Evolutionary conservation across 225 moss, liverwort and hornwort genomes (phyloP).

Genomic region (Bryum argenteum): DNA sequence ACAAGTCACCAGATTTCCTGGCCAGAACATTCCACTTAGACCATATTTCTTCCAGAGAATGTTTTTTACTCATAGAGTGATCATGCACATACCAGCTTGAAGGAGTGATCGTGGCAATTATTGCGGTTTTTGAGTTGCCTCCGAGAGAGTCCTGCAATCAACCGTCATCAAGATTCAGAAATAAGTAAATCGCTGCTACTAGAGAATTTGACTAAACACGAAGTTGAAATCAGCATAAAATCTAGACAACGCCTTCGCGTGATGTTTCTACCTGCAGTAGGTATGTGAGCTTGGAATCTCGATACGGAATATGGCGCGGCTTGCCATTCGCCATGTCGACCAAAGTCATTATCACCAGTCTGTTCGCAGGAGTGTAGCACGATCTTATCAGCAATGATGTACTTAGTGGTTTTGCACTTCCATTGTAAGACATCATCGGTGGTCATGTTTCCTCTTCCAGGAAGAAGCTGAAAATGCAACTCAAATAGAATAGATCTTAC

Average conservation of each 20-base stretch:
- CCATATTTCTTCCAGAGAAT: background rate
- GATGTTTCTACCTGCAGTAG: conserved; percentile 50
- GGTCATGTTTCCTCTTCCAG: background rate
- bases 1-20: background rate
- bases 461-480: background rate
- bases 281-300: conserved; percentile 68
- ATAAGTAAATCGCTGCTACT: background rate
- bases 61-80: conserved; percentile 1
- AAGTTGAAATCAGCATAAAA: background rate
- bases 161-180: background rate
- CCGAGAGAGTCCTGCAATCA: conserved; percentile 54
- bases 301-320: conserved; percentile 60
- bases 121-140: conserved; percentile 62
- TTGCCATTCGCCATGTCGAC: conserved; percentile 59
- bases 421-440: background rate
- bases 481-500: conserved; percentile 26
- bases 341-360: conserved; percentile 64
- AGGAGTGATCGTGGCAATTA: conserved; percentile 61
- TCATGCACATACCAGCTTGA: conserved; percentile 50
- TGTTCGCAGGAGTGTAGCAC: conserved; percentile 21
- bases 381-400: conserved; percentile 21
- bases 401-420: background rate
- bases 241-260: background rate
- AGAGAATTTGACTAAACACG: background rate
- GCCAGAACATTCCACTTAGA: background rate